Conservation (phyloP, 139 green algal species). For the Prasinococcaceae sp. region DNA sequence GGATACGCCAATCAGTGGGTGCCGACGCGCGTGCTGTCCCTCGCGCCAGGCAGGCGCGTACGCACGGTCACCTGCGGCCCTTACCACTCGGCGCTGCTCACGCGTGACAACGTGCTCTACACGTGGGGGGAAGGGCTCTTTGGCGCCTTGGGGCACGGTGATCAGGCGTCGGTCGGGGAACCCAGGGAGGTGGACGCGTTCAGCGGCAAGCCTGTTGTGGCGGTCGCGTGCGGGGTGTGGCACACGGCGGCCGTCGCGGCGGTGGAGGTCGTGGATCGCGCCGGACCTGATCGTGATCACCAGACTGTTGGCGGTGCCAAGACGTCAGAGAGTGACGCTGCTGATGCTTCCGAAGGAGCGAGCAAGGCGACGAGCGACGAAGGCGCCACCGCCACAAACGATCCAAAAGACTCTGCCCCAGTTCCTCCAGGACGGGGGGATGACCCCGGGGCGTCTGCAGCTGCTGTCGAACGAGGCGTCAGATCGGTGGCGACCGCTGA, state of each 20-base stretch:
- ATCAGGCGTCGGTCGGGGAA: not conserved
- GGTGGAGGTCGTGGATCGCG: too few species aligned
- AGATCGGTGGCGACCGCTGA: too few species aligned
- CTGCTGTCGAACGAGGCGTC: too few species aligned
- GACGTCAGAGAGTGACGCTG: too few species aligned
- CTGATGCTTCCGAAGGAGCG: too few species aligned
- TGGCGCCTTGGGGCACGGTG: constrained; percentile 64
- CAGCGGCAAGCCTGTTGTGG: constrained; percentile 23
- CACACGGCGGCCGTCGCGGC: constrained; percentile 70
- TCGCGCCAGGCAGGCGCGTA: not conserved
- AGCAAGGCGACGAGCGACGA: too few species aligned
- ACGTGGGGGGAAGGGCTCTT: constrained; percentile 86
- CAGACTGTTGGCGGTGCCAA: too few species aligned
- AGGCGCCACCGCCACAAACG: too few species aligned
- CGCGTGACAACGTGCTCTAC: constrained; percentile 50
- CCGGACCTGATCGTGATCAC: too few species aligned
- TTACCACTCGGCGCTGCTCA: constrained; percentile 60
- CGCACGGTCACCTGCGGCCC: constrained; percentile 65
- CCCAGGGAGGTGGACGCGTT: constrained; percentile 33
- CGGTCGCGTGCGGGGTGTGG: constrained; percentile 72
- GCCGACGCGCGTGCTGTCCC: constrained; percentile 11
- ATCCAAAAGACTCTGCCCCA: too few species aligned
- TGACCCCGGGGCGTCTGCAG: too few species aligned
- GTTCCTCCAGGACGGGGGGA: too few species aligned
- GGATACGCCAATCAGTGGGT: constrained; percentile 19